Evolutionary conservation across 1,284 basidiomycete genomes (phyloP), one percentile per base, ranked within the genome.

Genomic region (Rhodotorula sp.): DNA sequence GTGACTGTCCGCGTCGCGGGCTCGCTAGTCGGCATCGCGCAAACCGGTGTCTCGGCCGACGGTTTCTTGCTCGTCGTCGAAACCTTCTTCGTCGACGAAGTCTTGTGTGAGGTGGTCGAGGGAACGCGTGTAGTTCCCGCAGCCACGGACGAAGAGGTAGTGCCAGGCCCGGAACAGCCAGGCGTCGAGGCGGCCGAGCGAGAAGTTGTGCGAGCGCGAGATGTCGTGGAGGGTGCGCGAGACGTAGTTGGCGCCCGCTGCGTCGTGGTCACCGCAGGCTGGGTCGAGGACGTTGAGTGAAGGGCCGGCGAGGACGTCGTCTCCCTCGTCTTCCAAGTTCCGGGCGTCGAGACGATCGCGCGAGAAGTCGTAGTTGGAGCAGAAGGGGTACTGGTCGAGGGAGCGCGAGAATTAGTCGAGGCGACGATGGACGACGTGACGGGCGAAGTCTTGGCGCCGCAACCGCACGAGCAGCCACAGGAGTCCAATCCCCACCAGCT

Each of bases 381-480:
- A 30, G 47, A 30, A 19, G 24, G 39, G 3, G 48, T 9, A 1
- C n/a, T 39, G 11, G 59, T 61, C 8, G 49, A 44, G n/a, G 32
- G 48, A 32, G 39, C 17, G 29, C 36, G 51, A 20, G 27, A 20
- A 6, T 30, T 44, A n/a, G 61, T 63, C 15, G 32, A 36, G 19
- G n/a, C n/a, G 36, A 44, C 39, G 39, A 44, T 15, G 39, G 13
- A 10, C 9, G 39, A 44, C 39, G 17, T 27, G 11, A 22, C 53
- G 20, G 13, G 1, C 24, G 20, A 9, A 7, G 27, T 46, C 62
- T 44, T 44, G 46, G 15, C 61, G 32, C 24, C 17, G 52, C 52
- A 62, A 30, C 52, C 52, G 52, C 52, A 55, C 29, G 39, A 48
- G 44, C 52, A 54, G 44, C 52, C 52, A 52, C 59, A 62, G 10